Evolutionary conservation across 1,139 yeast species (phyloP).

Genomic region (Yarrowia galli): DNA sequence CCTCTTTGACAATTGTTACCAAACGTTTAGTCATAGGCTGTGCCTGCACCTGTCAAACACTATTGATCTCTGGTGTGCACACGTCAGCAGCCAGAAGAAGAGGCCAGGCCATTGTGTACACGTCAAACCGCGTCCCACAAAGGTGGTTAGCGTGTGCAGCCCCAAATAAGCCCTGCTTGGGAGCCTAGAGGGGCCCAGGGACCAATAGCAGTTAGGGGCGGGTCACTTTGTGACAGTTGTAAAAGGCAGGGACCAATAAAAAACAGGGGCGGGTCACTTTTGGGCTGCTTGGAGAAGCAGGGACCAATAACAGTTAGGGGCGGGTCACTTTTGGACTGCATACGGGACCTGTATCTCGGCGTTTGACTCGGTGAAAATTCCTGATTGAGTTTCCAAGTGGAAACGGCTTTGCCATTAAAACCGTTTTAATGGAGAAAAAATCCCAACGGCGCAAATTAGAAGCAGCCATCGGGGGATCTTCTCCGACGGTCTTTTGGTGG

Average conservation of each 20-base stretch:
- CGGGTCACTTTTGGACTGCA: not conserved
- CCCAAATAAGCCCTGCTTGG: not conserved
- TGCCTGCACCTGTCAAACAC: not conserved
- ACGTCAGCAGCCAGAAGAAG: not conserved
- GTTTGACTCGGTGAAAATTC: not conserved
- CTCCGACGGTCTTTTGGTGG: too few species aligned
- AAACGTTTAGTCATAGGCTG: not conserved
- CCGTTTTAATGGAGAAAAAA: too few species aligned
- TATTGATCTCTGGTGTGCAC: not conserved
- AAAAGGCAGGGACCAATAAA: not conserved
- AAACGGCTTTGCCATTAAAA: too few species aligned
- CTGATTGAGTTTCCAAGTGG: not conserved
- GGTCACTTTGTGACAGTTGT: not conserved
- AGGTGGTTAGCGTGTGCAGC: too few species aligned
- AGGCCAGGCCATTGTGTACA: too few species aligned
- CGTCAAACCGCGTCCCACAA: too few species aligned
- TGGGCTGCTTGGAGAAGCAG: not conserved
- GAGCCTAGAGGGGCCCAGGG: not conserved
- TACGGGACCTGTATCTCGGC: not conserved
- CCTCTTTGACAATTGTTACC: not conserved
- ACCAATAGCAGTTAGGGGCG: not conserved
- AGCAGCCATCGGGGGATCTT: too few species aligned
- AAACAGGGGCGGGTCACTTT: not conserved
- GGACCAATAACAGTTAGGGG: not conserved
- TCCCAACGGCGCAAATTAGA: too few species aligned